phyloP scores from a whole-genome alignment of 257 asterid species.

The Parsonsia alboflavescens region DNA sequence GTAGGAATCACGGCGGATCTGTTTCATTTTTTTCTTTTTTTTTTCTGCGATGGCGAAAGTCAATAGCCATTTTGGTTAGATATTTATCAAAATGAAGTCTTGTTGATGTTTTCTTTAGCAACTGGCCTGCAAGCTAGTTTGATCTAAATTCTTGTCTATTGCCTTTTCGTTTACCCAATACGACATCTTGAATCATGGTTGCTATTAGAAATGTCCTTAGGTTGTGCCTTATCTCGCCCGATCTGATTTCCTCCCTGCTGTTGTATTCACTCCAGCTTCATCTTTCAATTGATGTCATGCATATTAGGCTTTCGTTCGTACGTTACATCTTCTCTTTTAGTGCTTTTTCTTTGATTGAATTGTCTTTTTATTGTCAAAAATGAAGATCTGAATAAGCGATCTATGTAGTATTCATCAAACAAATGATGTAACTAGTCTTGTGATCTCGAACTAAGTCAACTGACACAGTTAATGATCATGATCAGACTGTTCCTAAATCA shows the following conservation, averaged over 20 bases:
- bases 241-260: background rate
- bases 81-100: background rate
- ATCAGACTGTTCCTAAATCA: background rate
- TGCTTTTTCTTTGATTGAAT: background rate
- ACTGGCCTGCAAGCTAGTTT: background rate
- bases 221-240: background rate
- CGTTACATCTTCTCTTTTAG: background rate
- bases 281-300: background rate
- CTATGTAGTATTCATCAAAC: no score
- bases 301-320: slow-evolving; percentile 2
- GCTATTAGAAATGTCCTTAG: background rate
- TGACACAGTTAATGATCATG: no score
- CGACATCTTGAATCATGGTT: background rate
- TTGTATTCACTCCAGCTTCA: background rate
- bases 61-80: background rate
- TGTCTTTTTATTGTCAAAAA: background rate
- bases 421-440: background rate
- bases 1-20: slow-evolving; percentile 16
- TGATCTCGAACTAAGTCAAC: background rate
- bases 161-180: background rate
- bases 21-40: background rate
- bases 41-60: background rate
- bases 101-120: background rate
- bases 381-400: background rate
- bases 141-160: background rate